Evolutionary conservation across 164 flowering plant genomes (phyloP), one percentile per base, ranked within the genome.

Genomic region (Kalanchoe fedtschenkoi): DNA sequence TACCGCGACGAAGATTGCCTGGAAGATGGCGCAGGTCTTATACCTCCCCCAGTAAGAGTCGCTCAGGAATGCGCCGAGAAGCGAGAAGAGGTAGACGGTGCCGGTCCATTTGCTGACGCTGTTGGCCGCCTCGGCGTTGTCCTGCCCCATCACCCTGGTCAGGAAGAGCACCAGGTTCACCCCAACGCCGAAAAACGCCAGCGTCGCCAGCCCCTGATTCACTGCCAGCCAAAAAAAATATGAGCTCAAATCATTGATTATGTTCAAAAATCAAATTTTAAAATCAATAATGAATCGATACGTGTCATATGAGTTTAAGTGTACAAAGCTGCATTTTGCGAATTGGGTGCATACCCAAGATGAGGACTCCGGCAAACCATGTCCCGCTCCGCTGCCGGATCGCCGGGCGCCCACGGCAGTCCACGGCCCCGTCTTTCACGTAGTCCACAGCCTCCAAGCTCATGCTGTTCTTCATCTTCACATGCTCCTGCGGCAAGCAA

Each of bases 41-140:
- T 73, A 84, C 38, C 89, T 65, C 2, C 89, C 89, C 89, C 86
- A 84, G 63, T 84, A 84, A 8, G 89, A 78, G 59, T 84, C 89
- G 59, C 89, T 84, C 47, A 84, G 85, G 65, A 92, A 92, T 9
- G 98, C 98, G 4, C 96, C 98, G 0, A 92, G 74, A 4, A 92
- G 78, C 16, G 87, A 84, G 72, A 79, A 84, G 7, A 84, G 55
- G 72, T 84, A 84, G 22, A 82, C 87, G 7, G 90, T 84, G 21
- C 90, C 90, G 1, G 87, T 82, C 90, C 90, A 84, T 72, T 79
- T 81, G 77, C 90, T 84, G 24, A 84, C 87, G 19, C 74, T 81
- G 43, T 84, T 84, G 0, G 89, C 89, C 0, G 89, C 89, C 21
- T 62, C 76, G 0, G 89, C 87, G 62, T 84, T 84, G 72, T 76